phyloP scores from a whole-genome alignment of 371 early-diverging fungal genomes.

The Mucor sp. region DNA sequence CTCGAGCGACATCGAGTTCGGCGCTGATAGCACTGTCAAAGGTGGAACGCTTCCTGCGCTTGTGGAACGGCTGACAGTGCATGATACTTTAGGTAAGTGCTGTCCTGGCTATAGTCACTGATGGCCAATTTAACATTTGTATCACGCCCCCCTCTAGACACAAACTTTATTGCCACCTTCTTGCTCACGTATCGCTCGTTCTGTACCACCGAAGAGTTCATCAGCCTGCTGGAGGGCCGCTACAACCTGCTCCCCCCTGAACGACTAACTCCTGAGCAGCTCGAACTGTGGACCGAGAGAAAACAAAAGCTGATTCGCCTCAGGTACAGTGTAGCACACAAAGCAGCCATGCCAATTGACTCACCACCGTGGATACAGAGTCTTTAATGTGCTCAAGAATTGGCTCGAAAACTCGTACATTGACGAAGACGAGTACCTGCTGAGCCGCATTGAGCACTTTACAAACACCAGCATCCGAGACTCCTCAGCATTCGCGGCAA shows the following conservation, averaged over 20 bases:
- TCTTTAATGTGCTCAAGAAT: conserved; percentile 85
- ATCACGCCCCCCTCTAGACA: conserved; percentile 46
- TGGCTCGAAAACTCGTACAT: conserved; percentile 90
- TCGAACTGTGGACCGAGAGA: conserved; percentile 80
- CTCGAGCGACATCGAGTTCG: conserved; percentile 73
- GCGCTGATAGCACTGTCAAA: conserved; percentile 78
- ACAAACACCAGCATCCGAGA: conserved; percentile 76
- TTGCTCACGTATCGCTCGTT: conserved; percentile 90
- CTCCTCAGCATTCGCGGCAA: conserved; percentile 70
- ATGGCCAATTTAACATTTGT: conserved; percentile 18
- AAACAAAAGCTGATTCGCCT: conserved; percentile 85
- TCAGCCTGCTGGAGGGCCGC: conserved; percentile 69
- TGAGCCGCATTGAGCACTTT: conserved; percentile 78
- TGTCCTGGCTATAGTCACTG: neutral
- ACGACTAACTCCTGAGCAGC: conserved; percentile 66
- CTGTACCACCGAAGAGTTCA: conserved; percentile 74
- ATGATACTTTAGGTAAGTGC: conserved; percentile 60
- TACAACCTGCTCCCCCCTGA: conserved; percentile 75
- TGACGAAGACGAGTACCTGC: conserved; percentile 67
- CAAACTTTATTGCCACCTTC: conserved; percentile 80
- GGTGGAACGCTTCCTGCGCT: conserved; percentile 86
- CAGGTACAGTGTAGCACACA: conserved; percentile 39
- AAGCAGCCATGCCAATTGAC: too few relatives aligned
- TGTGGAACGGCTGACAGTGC: conserved; percentile 88
- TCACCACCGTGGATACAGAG: conserved; percentile 30